Evolutionary conservation across 2,329 filamentous ascomycete species (phyloP).

Genomic region (Aspergillus japonicus): DNA sequence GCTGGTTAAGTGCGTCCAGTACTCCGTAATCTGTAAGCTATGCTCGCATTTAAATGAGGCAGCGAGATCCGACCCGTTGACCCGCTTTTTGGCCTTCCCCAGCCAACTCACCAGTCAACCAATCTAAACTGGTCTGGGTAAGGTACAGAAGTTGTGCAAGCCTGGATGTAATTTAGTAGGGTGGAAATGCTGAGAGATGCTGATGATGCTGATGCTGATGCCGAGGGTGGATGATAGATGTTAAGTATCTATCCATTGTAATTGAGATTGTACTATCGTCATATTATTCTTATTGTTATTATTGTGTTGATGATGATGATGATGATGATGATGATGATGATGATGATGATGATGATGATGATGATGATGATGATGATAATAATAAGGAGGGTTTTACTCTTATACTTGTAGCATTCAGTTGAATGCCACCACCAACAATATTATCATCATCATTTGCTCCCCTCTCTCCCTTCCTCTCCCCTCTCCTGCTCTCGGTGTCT

Average conservation of each 20-base stretch:
- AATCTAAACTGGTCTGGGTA: not conserved
- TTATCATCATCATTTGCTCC: not conserved
- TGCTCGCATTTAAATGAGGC: slow-evolving; percentile 1
- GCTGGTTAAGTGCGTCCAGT: too few species aligned
- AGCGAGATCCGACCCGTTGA: slow-evolving; percentile 9
- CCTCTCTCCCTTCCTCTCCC: not conserved
- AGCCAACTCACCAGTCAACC: slow-evolving; percentile 7
- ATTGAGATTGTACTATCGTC: not conserved
- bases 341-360: not conserved
- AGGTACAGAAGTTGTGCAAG: not conserved
- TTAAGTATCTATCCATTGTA: not conserved
- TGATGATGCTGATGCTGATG: not conserved
- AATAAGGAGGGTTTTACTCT: too few species aligned
- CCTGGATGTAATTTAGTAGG: not conserved
- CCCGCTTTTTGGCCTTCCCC: slow-evolving; percentile 11
- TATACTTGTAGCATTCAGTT: too few species aligned
- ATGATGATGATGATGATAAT: not conserved
- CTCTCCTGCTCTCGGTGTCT: not conserved
- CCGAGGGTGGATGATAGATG: not conserved
- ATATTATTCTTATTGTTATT: not conserved
- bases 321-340: not conserved
- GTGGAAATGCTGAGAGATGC: not conserved
- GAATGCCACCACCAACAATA: not conserved
- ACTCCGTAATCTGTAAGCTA: not conserved
- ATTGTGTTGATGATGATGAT: not conserved